Conservation (phyloP, 768 basidiomycete species). For the Paxillus rubicundulus region DNA sequence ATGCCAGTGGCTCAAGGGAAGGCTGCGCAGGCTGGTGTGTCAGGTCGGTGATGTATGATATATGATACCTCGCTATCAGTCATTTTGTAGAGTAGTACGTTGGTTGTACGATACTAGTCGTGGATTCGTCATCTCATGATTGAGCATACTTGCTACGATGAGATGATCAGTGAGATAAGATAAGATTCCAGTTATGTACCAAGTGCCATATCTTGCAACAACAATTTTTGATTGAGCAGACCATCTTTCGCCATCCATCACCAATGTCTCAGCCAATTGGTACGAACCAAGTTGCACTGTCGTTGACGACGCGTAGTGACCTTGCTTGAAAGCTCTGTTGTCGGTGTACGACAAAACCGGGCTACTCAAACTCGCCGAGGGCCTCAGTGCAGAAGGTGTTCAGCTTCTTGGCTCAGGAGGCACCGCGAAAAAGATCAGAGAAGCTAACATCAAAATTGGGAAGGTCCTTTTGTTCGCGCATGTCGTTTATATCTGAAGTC, state of each 20-base stretch:
- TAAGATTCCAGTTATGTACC: neutral
- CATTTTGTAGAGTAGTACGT: conserved; percentile 6
- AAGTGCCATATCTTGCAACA: conserved; percentile 7
- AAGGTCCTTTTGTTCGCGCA: conserved; percentile 41
- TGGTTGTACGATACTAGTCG: neutral
- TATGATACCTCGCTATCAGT: neutral
- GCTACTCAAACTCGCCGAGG: conserved; percentile 84
- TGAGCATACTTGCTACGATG: too few relatives aligned
- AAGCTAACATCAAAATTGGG: conserved; percentile 89
- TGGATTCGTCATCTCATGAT: conserved; percentile 1
- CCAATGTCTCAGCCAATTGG: conserved; percentile 30
- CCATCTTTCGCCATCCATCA: conserved; percentile 4
- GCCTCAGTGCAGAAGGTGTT: conserved; percentile 78
- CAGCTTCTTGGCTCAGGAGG: conserved; percentile 93
- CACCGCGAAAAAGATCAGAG: conserved; percentile 96
- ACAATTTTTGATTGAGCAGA: conserved; percentile 3
- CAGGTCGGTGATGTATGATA: conserved; percentile 31
- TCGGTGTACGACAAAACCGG: conserved; percentile 96
- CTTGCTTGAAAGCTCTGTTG: conserved; percentile 61
- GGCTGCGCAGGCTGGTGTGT: conserved; percentile 31
- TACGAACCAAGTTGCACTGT: conserved; percentile 7
- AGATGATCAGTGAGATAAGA: conserved; percentile 20
- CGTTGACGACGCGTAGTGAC: conserved; percentile 2
- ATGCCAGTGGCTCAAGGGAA: conserved; percentile 33
- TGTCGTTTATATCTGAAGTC: conserved; percentile 8